phyloP scores from a whole-genome alignment of 306 rosid genomes.

The Casuarina cunninghamiana region DNA sequence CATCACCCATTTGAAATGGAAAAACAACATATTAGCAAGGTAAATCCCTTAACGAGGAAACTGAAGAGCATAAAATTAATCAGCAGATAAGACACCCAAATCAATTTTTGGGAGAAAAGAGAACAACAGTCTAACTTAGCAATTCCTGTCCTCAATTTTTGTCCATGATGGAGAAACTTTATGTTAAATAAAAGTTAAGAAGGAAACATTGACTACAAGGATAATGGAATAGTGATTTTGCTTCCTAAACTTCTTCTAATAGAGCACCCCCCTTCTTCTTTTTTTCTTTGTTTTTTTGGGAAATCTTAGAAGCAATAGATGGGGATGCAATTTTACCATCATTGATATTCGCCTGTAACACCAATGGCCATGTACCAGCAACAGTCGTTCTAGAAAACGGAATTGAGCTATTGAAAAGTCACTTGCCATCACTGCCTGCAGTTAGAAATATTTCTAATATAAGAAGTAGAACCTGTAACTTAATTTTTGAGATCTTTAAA shows the following conservation, averaged over 20 bases:
- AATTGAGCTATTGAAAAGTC: conserved; percentile 83
- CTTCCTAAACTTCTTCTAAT: not conserved
- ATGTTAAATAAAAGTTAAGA: not conserved
- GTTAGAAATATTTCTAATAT: conserved; percentile 21
- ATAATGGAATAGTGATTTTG: not conserved
- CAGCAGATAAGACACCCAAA: conserved; percentile 6
- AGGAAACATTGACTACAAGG: conserved; percentile 7
- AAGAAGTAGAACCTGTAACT: conserved; percentile 12
- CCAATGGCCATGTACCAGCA: conserved; percentile 95
- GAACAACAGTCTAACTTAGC: not conserved
- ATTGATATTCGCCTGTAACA: conserved; percentile 83
- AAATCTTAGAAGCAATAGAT: conserved; percentile 9
- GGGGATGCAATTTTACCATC: conserved; percentile 67
- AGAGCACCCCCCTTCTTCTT: not conserved
- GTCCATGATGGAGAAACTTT: conserved; percentile 2
- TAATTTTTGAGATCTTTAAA: not conserved
- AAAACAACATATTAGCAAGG: conserved; percentile 7
- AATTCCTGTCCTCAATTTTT: not conserved
- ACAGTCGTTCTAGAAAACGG: conserved; percentile 75
- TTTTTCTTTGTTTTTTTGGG: not conserved
- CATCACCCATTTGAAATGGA: not conserved
- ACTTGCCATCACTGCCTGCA: conserved; percentile 95
- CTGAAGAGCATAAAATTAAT: conserved; percentile 7
- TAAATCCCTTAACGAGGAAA: conserved; percentile 21
- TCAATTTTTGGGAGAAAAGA: not conserved